Evolutionary conservation across 768 basidiomycete species (phyloP), one percentile per base, ranked within the genome.

Genomic region (Lyophyllum shimeji): DNA sequence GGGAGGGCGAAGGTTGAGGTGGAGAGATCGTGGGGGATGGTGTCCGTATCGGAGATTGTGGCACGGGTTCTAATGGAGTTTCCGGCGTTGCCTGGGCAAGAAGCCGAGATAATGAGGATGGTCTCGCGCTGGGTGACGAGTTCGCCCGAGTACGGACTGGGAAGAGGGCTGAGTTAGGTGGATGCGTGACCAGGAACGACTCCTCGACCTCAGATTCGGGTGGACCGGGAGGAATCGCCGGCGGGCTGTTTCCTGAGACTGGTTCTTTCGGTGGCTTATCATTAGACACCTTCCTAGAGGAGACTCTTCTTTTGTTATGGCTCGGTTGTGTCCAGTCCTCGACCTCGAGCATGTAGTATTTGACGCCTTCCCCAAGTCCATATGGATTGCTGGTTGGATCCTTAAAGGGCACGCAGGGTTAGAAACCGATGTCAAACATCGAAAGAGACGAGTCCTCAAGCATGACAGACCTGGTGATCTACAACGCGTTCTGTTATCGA

Each of bases 291-390:
- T 85, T 88, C 65, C 78, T 81, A 8, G 79, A 77, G 7, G 76
- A 77, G 29, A 72, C 69, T 47, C 82, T 78, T 45, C 86, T 82
- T 68, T 87, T 89, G 55, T 82, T 82, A 34, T 82, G 80, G 46
- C 77, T 80, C 1, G 87, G 84, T 63, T 92, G 89, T 1, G 89
- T 92, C 93, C 93, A 96, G 63, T 93, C 90, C 67, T 96, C 93
- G 20, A 95, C 93, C 71, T 95, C 90, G 18, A 95, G 82, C 85
- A 93, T 89, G 69, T 92, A 95, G 62, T 91, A 95, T 72, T 95
- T 95, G 56, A 93, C 86, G 25, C 94, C 93, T 59, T 93, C 87
- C 1, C 88, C 86, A 7, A 96, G 80, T 0, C 87, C 86, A 69
- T 92, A 95, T n/a, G 93, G 93, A 70, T 95, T 95, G 51, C 86